Base-by-base conservation (phyloP, 139 green algal genomes). In the Tetradesmus obliquus region DNA sequence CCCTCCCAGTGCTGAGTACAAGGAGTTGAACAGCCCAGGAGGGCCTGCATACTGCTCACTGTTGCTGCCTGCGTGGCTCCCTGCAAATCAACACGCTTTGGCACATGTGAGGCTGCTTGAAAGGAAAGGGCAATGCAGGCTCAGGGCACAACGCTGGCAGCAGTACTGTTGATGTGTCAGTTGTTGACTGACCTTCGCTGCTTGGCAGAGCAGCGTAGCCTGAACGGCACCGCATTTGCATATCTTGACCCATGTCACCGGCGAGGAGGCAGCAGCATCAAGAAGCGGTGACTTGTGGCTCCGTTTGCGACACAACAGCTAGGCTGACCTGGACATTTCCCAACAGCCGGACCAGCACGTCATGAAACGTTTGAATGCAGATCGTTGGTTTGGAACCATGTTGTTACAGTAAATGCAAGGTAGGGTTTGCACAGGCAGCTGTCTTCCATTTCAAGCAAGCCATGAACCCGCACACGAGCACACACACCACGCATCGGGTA, bases 1-100 rank as follows among this genome's bases (percentile, higher is more conserved):
- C 17, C 82, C 82, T 12, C 82, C 82, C 55, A 87, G 55, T 8
- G 82, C 55, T 45, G 54, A 72, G 82, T 32, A 74, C 51, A 87
- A 20, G 2, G 54, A 71, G 20, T 71, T 32, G 17, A 87, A 57
- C n/a, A 87, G 20, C 15, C 20, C 54, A 20, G 81, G 32, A 69
- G 82, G 6, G 54, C 20, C 53, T 87, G 82, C 5, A 17, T 69
- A 19, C 66, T 76, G 66, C 17, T 76, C 66, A 24, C 54, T 71
- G 82, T 20, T 22, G 81, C 17, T 87, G 54, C 20, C 13, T 20
- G 60, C 54, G 72, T 55, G 51, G 60, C 53, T 10, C 10, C 3
- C 54, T 69, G 20, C 82, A 87, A 8, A 13, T 66, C 9, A 9
- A 66, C 6, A 66, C 32, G 32, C 32, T 45, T 45, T 45, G 32